Conservation (phyloP, 371 early-diverging fungal genomes). For the Mortierella sp. region DNA sequence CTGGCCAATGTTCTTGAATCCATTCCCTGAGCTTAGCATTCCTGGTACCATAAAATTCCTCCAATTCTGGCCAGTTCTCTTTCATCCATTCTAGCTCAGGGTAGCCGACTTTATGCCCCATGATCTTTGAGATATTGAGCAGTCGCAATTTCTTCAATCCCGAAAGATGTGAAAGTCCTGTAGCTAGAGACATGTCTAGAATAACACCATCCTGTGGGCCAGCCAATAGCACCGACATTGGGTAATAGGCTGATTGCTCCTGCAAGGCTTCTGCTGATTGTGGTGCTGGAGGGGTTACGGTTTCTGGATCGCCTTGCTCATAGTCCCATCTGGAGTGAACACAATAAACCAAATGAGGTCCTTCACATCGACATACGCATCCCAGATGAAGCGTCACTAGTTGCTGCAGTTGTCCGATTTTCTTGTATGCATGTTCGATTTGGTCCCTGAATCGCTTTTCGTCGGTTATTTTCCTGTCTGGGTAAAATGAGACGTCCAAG, state of each 20-base stretch:
- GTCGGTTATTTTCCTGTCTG: background rate
- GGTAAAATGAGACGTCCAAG: slow-evolving; percentile 5
- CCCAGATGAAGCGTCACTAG: slow-evolving; percentile 5
- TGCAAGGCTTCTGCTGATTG: background rate
- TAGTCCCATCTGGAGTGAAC: background rate
- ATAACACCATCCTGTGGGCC: slow-evolving; percentile 1
- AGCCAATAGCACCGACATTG: background rate
- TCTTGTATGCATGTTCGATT: slow-evolving; percentile 1
- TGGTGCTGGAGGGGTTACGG: background rate
- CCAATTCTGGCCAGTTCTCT: slow-evolving; percentile 3
- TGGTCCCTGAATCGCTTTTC: background rate
- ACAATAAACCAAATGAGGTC: slow-evolving; percentile 5
- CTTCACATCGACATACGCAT: slow-evolving; percentile 7
- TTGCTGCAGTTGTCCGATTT: slow-evolving; percentile 2
- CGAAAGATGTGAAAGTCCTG: background rate
- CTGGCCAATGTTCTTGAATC: background rate
- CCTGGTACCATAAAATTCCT: slow-evolving; percentile 1
- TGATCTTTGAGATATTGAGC: slow-evolving; percentile 2
- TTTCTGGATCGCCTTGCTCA: background rate
- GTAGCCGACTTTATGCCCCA: background rate
- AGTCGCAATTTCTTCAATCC: background rate
- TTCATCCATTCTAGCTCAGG: background rate
- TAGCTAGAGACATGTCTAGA: slow-evolving; percentile 4
- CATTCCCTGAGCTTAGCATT: background rate
- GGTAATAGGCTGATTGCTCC: background rate